A percentile compares a stretch with the other conserved stretches of the same genome.
These are phyloP conservation scores for Angophora floribunda DNA, from an alignment of 345 rosid genomes.

Conservation along the genomic window DNA sequence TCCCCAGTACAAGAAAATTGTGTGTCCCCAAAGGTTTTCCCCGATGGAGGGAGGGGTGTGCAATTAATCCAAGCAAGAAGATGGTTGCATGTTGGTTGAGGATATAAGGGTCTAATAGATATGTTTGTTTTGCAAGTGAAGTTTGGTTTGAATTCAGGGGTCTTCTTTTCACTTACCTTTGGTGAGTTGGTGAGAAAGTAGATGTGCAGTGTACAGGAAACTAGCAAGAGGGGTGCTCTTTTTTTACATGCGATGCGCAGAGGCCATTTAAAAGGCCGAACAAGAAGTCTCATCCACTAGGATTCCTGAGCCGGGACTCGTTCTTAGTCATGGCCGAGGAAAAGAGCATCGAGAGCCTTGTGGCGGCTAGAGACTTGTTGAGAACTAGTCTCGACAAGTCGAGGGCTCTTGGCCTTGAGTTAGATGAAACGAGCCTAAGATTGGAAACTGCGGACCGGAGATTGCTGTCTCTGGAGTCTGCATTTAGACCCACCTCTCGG, in stretches of 20 bases:
- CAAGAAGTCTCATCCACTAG: neutral
- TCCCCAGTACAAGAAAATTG: neutral
- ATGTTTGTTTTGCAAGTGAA: constrained; percentile 36
- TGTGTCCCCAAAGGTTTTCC: neutral
- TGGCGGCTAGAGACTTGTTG: constrained; percentile 33
- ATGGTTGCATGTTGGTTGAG: constrained; percentile 15
- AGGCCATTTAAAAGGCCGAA: neutral
- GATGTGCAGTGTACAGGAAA: constrained; percentile 15
- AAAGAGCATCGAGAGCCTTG: constrained; percentile 23
- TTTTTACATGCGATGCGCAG: neutral
- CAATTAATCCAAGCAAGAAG: neutral
- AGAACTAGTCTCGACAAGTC: constrained; percentile 53
- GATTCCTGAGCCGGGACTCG: neutral
- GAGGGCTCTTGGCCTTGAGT: constrained; percentile 25
- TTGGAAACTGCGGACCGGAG: constrained; percentile 21
- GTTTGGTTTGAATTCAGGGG: constrained; percentile 55
- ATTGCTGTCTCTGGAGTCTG: constrained; percentile 32
- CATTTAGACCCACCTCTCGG: constrained; percentile 5
- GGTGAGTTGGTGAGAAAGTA: constrained; percentile 37
- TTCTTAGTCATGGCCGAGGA: constrained; percentile 20
- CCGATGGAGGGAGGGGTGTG: neutral
- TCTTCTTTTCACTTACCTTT: constrained; percentile 10
- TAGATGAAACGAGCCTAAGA: constrained; percentile 29
- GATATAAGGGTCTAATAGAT: constrained; percentile 2
- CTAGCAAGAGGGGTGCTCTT: neutral